Conservation (phyloP, 2,329 filamentous ascomycete genomes). For the Colletotrichum sp. region DNA sequence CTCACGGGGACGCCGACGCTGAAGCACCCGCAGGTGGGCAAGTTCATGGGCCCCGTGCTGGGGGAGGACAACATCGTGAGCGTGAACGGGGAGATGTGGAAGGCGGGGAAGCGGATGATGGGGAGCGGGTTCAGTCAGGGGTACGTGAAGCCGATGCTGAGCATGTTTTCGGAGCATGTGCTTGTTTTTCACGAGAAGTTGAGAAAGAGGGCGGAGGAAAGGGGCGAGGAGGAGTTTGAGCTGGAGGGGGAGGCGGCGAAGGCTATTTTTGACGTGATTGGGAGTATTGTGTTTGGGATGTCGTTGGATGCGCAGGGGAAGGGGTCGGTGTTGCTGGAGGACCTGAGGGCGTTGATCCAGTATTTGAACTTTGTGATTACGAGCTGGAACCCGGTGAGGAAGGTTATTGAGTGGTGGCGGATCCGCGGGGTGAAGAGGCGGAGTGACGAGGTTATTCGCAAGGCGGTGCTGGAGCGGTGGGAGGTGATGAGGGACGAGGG, state of each 20-base stretch:
- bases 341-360: constrained; percentile 3
- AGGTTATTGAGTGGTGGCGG: background rate
- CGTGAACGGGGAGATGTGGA: constrained; percentile 31
- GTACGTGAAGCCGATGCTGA: constrained; percentile 26
- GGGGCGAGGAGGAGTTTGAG: constrained; percentile 18
- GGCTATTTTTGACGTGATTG: constrained; percentile 28
- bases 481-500: constrained; percentile 13
- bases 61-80: constrained; percentile 25
- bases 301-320: constrained; percentile 24
- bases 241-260: constrained; percentile 24
- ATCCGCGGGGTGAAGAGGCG: background rate
- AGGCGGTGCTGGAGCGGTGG: background rate
- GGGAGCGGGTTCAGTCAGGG: constrained; percentile 30
- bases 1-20: constrained; percentile 24
- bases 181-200: constrained; percentile 23
- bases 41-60: constrained; percentile 25
- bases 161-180: constrained; percentile 26
- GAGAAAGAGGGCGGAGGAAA: constrained; percentile 4
- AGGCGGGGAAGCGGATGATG: constrained; percentile 29
- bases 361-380: background rate
- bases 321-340: constrained; percentile 15
- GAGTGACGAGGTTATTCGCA: background rate
- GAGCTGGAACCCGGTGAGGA: background rate
- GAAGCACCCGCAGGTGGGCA: constrained; percentile 8
- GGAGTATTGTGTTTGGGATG: constrained; percentile 22